Percentiles rank a stretch among this genome's conserved stretches.
Evolutionary conservation across 768 basidiomycete species (phyloP).

Genomic region (Lactifluus echinatus): DNA sequence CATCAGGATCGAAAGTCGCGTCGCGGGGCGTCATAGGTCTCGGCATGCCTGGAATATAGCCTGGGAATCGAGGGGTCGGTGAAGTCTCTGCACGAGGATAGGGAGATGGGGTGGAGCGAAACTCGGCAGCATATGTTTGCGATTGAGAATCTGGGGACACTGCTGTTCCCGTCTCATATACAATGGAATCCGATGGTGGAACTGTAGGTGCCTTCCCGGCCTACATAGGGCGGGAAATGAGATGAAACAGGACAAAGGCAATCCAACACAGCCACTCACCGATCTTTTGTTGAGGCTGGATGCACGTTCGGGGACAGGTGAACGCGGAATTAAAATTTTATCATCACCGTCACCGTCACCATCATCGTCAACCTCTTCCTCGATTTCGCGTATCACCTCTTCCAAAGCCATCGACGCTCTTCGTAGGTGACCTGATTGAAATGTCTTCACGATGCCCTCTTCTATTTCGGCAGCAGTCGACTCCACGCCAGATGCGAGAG

Average conservation of each 20-base stretch:
- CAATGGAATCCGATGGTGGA: conserved; percentile 23
- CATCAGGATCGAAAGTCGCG: conserved; percentile 52
- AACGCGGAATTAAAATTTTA: conserved; percentile 67
- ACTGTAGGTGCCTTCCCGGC: background rate
- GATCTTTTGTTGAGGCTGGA: conserved; percentile 11
- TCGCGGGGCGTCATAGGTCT: conserved; percentile 87
- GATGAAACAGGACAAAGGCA: background rate
- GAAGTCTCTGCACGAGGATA: conserved; percentile 43
- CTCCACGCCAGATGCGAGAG: conserved; percentile 23
- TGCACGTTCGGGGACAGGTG: conserved; percentile 27
- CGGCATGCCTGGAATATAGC: conserved; percentile 87
- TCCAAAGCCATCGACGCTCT: conserved; percentile 70
- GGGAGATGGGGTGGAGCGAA: conserved; percentile 54
- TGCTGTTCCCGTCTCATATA: conserved; percentile 59
- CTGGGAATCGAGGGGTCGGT: conserved; percentile 52
- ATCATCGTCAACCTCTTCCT: conserved; percentile 51
- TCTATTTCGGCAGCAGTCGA: conserved; percentile 27
- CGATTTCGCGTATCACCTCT: conserved; percentile 68
- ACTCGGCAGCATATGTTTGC: conserved; percentile 37
- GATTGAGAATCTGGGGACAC: conserved; percentile 56
- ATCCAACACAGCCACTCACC: conserved; percentile 10
- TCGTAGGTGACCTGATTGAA: conserved; percentile 45
- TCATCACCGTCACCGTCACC: conserved; percentile 37
- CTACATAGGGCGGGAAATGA: background rate
- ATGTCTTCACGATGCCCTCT: conserved; percentile 38